Base-by-base conservation (phyloP, 2,329 filamentous ascomycete genomes). In the Orbilia brochopaga region DNA sequence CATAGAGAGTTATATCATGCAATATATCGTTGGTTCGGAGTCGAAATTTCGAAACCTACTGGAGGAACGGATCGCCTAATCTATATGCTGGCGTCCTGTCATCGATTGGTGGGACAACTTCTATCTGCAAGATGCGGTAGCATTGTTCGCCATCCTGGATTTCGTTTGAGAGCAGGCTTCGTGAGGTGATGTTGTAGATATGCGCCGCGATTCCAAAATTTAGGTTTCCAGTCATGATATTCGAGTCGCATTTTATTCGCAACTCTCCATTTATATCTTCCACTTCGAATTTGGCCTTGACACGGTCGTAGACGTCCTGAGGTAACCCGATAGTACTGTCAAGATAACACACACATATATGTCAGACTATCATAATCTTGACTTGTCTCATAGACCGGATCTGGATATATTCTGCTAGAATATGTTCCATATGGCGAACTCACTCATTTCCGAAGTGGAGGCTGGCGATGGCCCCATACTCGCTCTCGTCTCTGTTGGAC, bases 61-160 rank as follows among this genome's bases (percentile, higher is more conserved):
- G 60, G 17, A 69, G 19, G 35, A 69, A 69, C 2, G 64, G 64
- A 30, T 69, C 64, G 5, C 64, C 64, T 42, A 69, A 54, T 46
- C 23, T 44, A 32, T 52, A 69, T 7, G 52, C 35, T 42, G 64
- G 64, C 35, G 63, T 60, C 11, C 56, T 55, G 3, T 52, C 35
- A 8, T 61, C 56, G 19, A 32, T 40, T 7, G 55, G 23, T 13
- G 46, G 30, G 7, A 53, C 48, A 21, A 69, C 57, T 15, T 62
- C 64, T 23, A 62, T 55, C 11, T 57, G 32, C 7, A 69, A 32
- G 32, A 40, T 61, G 17, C 64, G 48, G 17, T 48, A 57, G 44
- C 64, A 69, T 24, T 53, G 42, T 8, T 53, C 19, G 8, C 64
- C 57, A 40, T 69, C 64, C 42, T 46, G 61, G 15, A 61, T 46